Conservation (phyloP, 805 yeast genomes). For the Candida adriatica region DNA sequence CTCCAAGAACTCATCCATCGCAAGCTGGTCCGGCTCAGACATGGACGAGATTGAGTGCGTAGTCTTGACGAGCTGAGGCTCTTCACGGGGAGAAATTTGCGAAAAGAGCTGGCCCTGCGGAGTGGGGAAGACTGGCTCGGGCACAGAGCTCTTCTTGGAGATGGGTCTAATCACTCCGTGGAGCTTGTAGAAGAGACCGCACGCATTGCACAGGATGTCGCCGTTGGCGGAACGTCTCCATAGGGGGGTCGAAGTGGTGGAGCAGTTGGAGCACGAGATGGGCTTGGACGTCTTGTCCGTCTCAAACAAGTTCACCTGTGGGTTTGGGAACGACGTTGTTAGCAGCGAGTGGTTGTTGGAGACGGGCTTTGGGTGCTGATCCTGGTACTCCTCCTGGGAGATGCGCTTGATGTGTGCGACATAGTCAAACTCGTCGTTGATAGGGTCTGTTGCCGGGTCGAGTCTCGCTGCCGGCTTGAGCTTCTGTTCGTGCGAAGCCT, state of each 20-base stretch:
- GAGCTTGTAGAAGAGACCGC: slow-evolving; percentile 85
- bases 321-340: slow-evolving; percentile 11
- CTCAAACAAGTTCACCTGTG: slow-evolving; percentile 10
- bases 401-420: slow-evolving; percentile 53
- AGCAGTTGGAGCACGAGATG: slow-evolving; percentile 69
- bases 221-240: slow-evolving; percentile 93
- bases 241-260: slow-evolving; percentile 85
- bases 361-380: neutral
- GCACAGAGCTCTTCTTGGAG: slow-evolving; percentile 6
- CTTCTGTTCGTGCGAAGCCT: slow-evolving; percentile 1
- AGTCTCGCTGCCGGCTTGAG: neutral
- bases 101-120: neutral
- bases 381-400: slow-evolving; percentile 29
- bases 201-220: slow-evolving; percentile 88
- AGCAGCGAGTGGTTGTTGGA: slow-evolving; percentile 9
- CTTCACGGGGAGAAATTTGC: slow-evolving; percentile 4
- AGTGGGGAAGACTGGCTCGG: slow-evolving; percentile 2
- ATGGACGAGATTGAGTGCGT: slow-evolving; percentile 10
- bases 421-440: slow-evolving; percentile 51
- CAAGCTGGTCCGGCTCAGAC: slow-evolving; percentile 13
- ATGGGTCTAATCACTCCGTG: slow-evolving; percentile 88
- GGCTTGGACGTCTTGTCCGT: slow-evolving; percentile 4
- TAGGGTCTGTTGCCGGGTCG: slow-evolving; percentile 21
- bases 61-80: slow-evolving; percentile 7
- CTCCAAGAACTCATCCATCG: slow-evolving; percentile 13